Evolutionary conservation across 1,139 yeast species (phyloP).

Genomic region (Yamadazyma aaseri): DNA sequence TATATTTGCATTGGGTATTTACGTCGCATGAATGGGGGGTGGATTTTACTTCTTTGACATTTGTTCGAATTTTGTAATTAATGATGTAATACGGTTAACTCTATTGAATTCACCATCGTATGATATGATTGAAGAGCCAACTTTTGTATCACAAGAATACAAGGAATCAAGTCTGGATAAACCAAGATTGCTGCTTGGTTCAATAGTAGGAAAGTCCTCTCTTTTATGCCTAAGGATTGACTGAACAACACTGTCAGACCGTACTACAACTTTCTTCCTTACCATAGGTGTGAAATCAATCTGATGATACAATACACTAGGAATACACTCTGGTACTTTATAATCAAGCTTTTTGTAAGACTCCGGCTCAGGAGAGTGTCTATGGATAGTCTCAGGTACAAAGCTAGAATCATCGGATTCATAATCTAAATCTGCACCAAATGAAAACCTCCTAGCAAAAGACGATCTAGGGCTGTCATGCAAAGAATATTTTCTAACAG

Average conservation of each 20-base stretch:
- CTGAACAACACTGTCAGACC: not conserved
- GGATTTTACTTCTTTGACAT: too few relatives aligned
- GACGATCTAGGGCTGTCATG: not conserved
- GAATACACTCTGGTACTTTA: conserved; percentile 1
- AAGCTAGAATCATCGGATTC: not conserved
- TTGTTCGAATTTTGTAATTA: too few relatives aligned
- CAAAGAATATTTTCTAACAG: not conserved
- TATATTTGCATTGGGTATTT: too few relatives aligned
- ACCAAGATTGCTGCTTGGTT: not conserved
- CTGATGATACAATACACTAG: conserved; percentile 1
- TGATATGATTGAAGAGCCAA: conserved; percentile 3
- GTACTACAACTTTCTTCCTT: not conserved
- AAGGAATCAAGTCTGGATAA: not conserved
- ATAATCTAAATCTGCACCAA: not conserved
- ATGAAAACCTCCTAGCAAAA: not conserved
- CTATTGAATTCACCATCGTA: conserved; percentile 2
- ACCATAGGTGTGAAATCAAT: not conserved
- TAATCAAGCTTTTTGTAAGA: too few relatives aligned
- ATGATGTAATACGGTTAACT: too few relatives aligned
- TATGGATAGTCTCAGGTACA: too few relatives aligned
- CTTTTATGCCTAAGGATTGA: not conserved
- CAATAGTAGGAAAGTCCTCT: too few relatives aligned
- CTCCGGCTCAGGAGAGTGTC: not conserved
- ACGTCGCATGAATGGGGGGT: too few relatives aligned
- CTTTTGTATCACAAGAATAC: conserved; percentile 2